A percentile compares a stretch with the other conserved stretches of the same genome.
These are phyloP conservation scores for Delonix regia DNA, from an alignment of 306 rosid species.

Conservation along the genomic window DNA sequence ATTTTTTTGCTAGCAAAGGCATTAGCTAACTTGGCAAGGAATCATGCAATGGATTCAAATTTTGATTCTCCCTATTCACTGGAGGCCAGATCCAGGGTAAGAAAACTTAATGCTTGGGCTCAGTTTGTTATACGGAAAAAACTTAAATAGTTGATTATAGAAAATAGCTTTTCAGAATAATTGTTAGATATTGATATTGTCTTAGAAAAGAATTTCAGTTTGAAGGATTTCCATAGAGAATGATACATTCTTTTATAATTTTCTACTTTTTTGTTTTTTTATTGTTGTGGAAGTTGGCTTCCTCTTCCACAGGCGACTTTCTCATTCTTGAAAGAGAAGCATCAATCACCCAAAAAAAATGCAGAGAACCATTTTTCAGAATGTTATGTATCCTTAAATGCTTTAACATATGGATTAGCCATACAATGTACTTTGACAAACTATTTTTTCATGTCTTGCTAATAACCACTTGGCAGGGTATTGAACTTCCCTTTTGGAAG, in stretches of 20 bases:
- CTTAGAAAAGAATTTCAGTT: not conserved
- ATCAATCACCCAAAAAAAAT: not conserved
- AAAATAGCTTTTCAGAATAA: not conserved
- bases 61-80: conserved; percentile 88
- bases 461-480: conserved; percentile 59
- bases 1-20: conserved; percentile 83
- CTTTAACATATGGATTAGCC: not conserved
- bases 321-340: not conserved
- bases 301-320: not conserved
- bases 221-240: not conserved
- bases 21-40: conserved; percentile 83
- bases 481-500: conserved; percentile 87
- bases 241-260: not conserved
- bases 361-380: not conserved
- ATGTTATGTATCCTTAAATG: not conserved
- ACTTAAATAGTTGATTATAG: not conserved
- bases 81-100: conserved; percentile 88
- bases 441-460: not conserved
- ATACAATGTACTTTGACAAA: not conserved
- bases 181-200: not conserved
- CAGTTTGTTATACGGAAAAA: not conserved
- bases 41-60: conserved; percentile 71
- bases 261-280: conserved; percentile 1
- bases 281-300: conserved; percentile 6
- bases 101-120: conserved; percentile 3